phyloP scores from a whole-genome alignment of 2,329 filamentous ascomycete species.

The Dothiorella sarmentorum region DNA sequence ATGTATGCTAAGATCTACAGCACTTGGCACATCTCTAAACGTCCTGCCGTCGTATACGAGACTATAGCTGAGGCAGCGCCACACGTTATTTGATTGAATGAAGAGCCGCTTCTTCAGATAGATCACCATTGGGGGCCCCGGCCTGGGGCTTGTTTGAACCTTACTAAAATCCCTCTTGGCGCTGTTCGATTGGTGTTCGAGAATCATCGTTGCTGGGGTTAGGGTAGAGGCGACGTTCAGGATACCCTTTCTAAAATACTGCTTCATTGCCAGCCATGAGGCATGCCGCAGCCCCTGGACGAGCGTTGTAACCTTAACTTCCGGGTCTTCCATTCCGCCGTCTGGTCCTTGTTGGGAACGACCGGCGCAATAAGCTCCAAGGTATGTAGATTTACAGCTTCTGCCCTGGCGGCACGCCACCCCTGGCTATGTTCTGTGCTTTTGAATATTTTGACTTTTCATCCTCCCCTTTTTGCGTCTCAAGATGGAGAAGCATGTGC shows the following conservation, averaged over 20 bases:
- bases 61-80: conserved; percentile 13
- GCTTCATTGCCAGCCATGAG: not conserved
- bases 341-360: not conserved
- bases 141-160: not conserved
- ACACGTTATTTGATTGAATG: conserved; percentile 8
- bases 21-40: not conserved
- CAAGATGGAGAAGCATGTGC: not conserved
- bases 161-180: not conserved
- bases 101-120: not conserved
- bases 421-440: conserved; percentile 1
- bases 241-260: not conserved
- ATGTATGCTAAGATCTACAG: conserved; percentile 9
- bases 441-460: not conserved
- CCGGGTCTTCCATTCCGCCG: not conserved
- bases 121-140: not conserved
- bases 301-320: not conserved
- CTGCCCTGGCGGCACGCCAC: not conserved
- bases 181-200: not conserved
- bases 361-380: not conserved
- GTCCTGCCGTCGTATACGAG: conserved; percentile 2
- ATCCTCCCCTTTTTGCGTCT: not conserved
- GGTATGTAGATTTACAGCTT: not conserved
- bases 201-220: not conserved
- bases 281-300: not conserved
- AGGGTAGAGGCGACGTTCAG: conserved; percentile 2